phyloP scores from a whole-genome alignment of 2,329 filamentous ascomycete species.

The Clarireedia homoeocarpa region DNA sequence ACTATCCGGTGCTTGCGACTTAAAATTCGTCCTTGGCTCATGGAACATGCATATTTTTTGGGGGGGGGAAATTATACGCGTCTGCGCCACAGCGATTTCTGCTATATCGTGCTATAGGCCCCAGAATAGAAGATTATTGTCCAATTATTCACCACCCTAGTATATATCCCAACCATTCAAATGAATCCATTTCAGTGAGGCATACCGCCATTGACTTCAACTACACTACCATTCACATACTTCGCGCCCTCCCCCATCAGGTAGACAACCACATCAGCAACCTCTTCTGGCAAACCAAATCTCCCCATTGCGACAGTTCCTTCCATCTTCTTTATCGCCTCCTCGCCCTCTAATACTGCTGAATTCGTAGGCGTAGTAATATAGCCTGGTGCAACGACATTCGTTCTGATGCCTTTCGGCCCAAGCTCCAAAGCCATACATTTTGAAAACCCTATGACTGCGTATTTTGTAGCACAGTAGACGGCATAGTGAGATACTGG shows the following conservation, averaged over 20 bases:
- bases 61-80: no score
- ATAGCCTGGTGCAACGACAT: slow-evolving; percentile 34
- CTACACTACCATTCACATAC: slow-evolving; percentile 46
- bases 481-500: slow-evolving; percentile 20
- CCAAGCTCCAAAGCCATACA: slow-evolving; percentile 31
- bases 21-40: no score
- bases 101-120: no score
- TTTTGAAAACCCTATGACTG: slow-evolving; percentile 33
- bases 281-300: slow-evolving; percentile 36
- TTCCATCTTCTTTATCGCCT: slow-evolving; percentile 32
- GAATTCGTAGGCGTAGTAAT: slow-evolving; percentile 40
- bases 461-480: slow-evolving; percentile 34
- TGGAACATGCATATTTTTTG: no score
- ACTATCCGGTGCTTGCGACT: no score
- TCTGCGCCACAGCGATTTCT: no score
- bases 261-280: slow-evolving; percentile 42
- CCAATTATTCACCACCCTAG: no score
- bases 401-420: slow-evolving; percentile 32
- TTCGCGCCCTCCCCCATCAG: slow-evolving; percentile 41
- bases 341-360: slow-evolving; percentile 39
- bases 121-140: no score
- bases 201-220: slow-evolving; percentile 38
- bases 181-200: not conserved
- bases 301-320: slow-evolving; percentile 24
- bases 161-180: no score